Conservation (phyloP, 345 rosid genomes). For the Barbarea vulgaris region DNA sequence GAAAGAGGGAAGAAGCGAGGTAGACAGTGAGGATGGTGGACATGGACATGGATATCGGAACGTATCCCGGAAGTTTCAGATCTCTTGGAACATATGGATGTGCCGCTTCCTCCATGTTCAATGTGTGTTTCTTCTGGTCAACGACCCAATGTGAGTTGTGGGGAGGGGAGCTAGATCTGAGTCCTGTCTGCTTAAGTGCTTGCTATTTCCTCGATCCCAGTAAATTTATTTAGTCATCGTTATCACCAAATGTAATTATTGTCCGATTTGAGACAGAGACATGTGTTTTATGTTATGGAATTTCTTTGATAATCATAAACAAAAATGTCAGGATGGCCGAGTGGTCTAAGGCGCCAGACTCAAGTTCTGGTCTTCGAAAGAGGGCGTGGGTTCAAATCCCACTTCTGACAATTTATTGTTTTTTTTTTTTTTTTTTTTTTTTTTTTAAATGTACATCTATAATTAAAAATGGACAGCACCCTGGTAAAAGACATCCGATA, state of each 20-base stretch:
- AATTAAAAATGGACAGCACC: too few species aligned
- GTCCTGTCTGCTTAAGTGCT: background rate
- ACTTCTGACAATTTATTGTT: conserved; percentile 39
- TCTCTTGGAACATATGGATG: conserved; percentile 89
- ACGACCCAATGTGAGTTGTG: background rate
- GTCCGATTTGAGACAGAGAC: too few species aligned
- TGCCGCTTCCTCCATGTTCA: conserved; percentile 30
- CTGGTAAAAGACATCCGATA: too few species aligned
- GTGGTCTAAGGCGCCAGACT: conserved; percentile 93
- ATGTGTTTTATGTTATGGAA: too few species aligned
- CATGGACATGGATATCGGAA: conserved; percentile 60
- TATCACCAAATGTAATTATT: too few species aligned
- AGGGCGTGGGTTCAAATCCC: conserved; percentile 55
- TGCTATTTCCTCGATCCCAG: background rate
- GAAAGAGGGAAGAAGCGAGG: conserved; percentile 52
- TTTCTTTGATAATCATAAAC: too few species aligned
- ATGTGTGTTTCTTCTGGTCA: conserved; percentile 12
- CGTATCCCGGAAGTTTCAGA: conserved; percentile 66
- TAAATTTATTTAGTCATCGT: too few species aligned
- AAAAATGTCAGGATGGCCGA: conserved; percentile 72
- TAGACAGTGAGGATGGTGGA: conserved; percentile 60
- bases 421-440: too few species aligned
- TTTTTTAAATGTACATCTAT: too few species aligned
- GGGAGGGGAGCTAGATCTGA: conserved; percentile 17
- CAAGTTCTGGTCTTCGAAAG: conserved; percentile 68